Percentiles rank a stretch among this genome's conserved stretches.
Evolutionary conservation across 768 basidiomycete species (phyloP).

Genomic region (Mycena filopes): DNA sequence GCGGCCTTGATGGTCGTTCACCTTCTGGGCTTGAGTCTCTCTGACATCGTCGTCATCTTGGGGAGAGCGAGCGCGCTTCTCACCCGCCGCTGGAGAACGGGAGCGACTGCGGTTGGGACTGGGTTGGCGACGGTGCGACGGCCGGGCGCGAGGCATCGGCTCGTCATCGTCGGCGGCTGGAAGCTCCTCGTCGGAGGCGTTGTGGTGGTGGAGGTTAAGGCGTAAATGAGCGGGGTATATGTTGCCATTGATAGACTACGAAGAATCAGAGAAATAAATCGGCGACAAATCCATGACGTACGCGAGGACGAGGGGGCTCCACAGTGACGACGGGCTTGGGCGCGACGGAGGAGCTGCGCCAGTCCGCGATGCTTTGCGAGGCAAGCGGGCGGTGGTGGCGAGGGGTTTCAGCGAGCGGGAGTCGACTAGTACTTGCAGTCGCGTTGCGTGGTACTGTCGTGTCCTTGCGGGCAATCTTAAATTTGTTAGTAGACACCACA

Average conservation of each 20-base stretch:
- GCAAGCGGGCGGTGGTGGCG: not conserved
- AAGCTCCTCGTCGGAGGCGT: too few relatives aligned
- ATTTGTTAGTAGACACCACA: too few relatives aligned
- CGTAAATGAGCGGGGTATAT: conserved; percentile 2
- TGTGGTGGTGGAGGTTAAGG: conserved; percentile 3
- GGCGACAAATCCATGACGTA: not conserved
- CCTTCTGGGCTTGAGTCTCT: not conserved
- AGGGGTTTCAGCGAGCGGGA: too few relatives aligned
- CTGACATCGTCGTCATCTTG: conserved; percentile 2
- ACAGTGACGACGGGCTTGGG: not conserved
- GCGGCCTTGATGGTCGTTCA: conserved; percentile 12
- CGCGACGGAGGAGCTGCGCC: not conserved
- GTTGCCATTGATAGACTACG: conserved; percentile 14
- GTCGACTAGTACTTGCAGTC: too few relatives aligned
- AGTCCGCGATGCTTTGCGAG: conserved; percentile 1
- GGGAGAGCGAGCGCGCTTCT: conserved; percentile 15
- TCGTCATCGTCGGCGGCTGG: too few relatives aligned
- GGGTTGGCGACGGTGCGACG: not conserved
- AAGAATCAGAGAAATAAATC: not conserved
- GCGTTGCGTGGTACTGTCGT: too few relatives aligned
- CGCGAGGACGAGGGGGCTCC: not conserved
- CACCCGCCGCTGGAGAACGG: not conserved
- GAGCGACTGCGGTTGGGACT: not conserved
- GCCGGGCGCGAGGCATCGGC: too few relatives aligned
- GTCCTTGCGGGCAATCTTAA: too few relatives aligned